Evolutionary conservation across 2,329 filamentous ascomycete genomes (phyloP).

Genomic region (Geosmithia morbida): DNA sequence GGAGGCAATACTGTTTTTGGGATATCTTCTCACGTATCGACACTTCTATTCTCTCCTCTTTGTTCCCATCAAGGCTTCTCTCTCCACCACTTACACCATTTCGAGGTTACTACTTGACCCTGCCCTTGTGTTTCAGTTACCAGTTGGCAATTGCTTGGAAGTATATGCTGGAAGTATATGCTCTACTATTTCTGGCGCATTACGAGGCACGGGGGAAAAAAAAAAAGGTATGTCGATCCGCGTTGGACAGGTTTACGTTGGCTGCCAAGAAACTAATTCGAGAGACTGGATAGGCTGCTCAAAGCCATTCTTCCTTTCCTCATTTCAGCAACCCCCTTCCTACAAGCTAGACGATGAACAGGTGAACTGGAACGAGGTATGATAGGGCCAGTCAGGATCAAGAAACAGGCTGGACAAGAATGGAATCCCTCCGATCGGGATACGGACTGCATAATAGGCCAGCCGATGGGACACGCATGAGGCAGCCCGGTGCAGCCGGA

Average conservation of each 20-base stretch:
- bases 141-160: no score
- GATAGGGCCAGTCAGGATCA: background rate
- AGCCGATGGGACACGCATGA: slow-evolving; percentile 17
- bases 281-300: background rate
- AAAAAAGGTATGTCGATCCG: no score
- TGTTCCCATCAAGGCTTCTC: background rate
- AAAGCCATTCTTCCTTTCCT: background rate
- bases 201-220: no score
- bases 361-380: background rate
- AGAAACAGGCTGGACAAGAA: slow-evolving; percentile 16
- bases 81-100: no score
- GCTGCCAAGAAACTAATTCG: background rate
- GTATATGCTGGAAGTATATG: no score
- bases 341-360: background rate
- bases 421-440: slow-evolving; percentile 26
- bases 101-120: no score
- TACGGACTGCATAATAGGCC: slow-evolving; percentile 25
- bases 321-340: background rate
- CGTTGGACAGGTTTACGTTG: no score
- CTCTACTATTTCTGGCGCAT: no score
- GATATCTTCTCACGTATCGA: background rate
- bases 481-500: slow-evolving; percentile 10
- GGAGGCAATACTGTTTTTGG: background rate
- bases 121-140: no score
- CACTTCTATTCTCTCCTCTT: background rate